phyloP scores from a whole-genome alignment of 495 filamentous ascomycete genomes.

The Neurospora sp. region DNA sequence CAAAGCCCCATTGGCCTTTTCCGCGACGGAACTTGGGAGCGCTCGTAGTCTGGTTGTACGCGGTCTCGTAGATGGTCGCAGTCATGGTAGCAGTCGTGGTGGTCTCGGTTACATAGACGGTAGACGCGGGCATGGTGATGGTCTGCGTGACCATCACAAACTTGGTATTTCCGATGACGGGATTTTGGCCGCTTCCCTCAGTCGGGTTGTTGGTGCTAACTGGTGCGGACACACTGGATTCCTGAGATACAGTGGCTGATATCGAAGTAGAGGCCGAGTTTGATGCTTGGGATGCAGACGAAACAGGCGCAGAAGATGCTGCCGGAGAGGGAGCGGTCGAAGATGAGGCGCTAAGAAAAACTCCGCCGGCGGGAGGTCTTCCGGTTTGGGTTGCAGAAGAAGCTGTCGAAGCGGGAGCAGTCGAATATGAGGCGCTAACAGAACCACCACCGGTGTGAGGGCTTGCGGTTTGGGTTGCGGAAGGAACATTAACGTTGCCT shows the following conservation, averaged over 20 bases:
- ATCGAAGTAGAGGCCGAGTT: neutral
- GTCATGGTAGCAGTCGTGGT: neutral
- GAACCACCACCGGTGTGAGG: neutral
- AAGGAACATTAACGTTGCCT: neutral
- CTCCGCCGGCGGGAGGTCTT: neutral
- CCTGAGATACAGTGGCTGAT: neutral
- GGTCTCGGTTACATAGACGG: conserved; percentile 9
- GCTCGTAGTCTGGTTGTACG: neutral
- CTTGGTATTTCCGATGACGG: neutral
- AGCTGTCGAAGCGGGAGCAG: neutral
- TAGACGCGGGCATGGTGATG: conserved; percentile 11
- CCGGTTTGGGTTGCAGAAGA: neutral
- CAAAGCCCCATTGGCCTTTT: neutral
- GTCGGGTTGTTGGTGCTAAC: neutral
- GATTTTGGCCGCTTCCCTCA: neutral
- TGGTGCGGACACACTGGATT: neutral
- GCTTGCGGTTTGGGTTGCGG: neutral
- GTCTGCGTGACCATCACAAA: conserved; percentile 11
- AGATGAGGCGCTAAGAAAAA: neutral
- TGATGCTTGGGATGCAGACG: neutral
- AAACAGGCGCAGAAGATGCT: neutral
- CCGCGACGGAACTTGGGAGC: neutral
- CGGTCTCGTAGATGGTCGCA: neutral
- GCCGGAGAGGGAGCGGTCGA: neutral
- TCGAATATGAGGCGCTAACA: neutral